A percentile compares a stretch with the other conserved stretches of the same genome.
phyloP scores from a whole-genome alignment of 2,329 filamentous ascomycete genomes.

The Trichoderma endophyticum region DNA sequence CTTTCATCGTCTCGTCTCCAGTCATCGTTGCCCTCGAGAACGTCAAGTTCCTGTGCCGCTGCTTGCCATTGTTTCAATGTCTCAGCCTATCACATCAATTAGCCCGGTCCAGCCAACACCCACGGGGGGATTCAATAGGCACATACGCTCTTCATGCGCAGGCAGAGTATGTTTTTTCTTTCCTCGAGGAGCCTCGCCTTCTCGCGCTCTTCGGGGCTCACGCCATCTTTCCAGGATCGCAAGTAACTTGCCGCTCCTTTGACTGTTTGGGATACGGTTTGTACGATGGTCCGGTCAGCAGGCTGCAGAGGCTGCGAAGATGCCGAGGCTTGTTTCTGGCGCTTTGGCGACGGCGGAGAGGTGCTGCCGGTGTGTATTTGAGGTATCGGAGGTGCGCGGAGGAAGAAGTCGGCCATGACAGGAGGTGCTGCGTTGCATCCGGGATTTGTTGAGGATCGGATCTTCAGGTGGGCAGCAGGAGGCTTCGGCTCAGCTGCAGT shows the following conservation, averaged over 20 bases:
- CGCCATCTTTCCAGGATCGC: slow-evolving; percentile 51
- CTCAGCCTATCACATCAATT: slow-evolving; percentile 52
- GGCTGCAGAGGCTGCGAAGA: background rate
- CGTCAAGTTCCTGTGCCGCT: slow-evolving; percentile 74
- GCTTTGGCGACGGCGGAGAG: slow-evolving; percentile 18
- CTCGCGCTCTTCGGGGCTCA: slow-evolving; percentile 49
- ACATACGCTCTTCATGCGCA: slow-evolving; percentile 63
- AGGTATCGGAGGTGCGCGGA: slow-evolving; percentile 26
- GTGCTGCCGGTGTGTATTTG: slow-evolving; percentile 25
- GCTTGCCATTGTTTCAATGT: slow-evolving; percentile 69
- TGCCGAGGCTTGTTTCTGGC: slow-evolving; percentile 23
- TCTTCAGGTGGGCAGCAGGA: slow-evolving; percentile 8
- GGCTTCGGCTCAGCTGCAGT: background rate
- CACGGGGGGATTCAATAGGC: background rate
- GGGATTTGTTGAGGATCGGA: background rate
- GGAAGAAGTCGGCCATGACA: slow-evolving; percentile 30
- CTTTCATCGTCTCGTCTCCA: slow-evolving; percentile 68
- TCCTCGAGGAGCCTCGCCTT: slow-evolving; percentile 49
- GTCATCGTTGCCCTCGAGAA: slow-evolving; percentile 71
- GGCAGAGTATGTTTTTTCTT: slow-evolving; percentile 59
- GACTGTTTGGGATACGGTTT: slow-evolving; percentile 33
- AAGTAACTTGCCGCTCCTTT: slow-evolving; percentile 41
- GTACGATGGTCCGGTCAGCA: slow-evolving; percentile 21
- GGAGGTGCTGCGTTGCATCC: background rate
- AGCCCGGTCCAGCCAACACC: background rate